Percentiles rank a stretch among this genome's conserved stretches.
These are phyloP conservation scores for Infundibulicybe gibba DNA, from an alignment of 768 basidiomycete genomes.

Conservation along the genomic window DNA sequence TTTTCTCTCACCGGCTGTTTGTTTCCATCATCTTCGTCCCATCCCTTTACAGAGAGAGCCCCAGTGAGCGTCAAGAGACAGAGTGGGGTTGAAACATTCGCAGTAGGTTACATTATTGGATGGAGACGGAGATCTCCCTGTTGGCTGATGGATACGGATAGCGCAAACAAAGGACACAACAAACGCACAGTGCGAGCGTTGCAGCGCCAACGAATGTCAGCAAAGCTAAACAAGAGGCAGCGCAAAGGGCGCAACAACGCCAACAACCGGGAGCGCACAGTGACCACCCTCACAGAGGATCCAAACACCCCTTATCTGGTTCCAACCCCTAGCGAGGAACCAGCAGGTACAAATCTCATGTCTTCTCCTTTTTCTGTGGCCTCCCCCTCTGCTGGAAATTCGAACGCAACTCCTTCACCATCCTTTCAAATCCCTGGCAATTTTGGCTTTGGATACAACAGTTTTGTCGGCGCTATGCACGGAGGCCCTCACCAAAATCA, in stretches of 20 bases:
- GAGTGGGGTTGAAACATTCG: neutral
- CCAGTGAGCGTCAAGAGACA: neutral
- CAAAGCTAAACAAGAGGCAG: conserved; percentile 59
- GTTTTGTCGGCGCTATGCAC: conserved; percentile 27
- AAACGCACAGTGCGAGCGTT: conserved; percentile 4
- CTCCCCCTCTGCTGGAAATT: conserved; percentile 24
- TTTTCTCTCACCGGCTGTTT: conserved; percentile 6
- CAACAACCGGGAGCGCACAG: conserved; percentile 62
- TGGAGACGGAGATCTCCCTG: conserved; percentile 15
- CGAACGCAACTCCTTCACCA: conserved; percentile 21
- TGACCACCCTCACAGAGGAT: conserved; percentile 62
- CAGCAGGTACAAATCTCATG: conserved; percentile 29
- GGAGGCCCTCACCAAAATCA: conserved; percentile 17
- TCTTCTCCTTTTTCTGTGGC: conserved; percentile 34
- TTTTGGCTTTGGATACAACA: conserved; percentile 34
- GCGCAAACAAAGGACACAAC: conserved; percentile 14
- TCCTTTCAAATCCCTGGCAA: conserved; percentile 29
- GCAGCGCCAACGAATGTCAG: conserved; percentile 40
- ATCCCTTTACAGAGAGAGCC: neutral
- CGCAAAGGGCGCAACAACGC: conserved; percentile 51
- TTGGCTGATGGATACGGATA: conserved; percentile 8
- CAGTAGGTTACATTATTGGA: conserved; percentile 1
- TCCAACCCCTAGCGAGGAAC: conserved; percentile 50
- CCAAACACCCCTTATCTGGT: conserved; percentile 51
- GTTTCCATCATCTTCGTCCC: conserved; percentile 8